These are phyloP conservation scores for Nothophoma quercina DNA, from an alignment of 2,329 filamentous ascomycete species.

Conservation along the genomic window DNA sequence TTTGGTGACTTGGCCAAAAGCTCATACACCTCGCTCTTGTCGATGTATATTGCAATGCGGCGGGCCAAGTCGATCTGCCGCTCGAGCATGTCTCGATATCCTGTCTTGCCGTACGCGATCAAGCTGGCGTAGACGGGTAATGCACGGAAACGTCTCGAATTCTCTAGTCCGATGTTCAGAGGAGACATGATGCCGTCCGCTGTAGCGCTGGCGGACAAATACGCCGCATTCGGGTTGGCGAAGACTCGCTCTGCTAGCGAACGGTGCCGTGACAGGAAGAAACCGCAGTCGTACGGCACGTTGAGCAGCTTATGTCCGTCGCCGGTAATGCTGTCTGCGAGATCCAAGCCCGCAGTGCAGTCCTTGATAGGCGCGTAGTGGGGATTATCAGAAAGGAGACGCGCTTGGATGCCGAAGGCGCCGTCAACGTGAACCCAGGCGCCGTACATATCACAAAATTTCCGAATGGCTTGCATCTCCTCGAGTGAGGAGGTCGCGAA, in stretches of 20 bases:
- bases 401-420: constrained; percentile 85
- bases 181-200: constrained; percentile 72
- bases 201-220: constrained; percentile 63
- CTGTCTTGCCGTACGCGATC: constrained; percentile 73
- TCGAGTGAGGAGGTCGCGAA: constrained; percentile 70
- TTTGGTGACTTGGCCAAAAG: constrained; percentile 63
- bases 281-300: constrained; percentile 91
- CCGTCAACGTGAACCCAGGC: constrained; percentile 93
- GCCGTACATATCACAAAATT: constrained; percentile 73
- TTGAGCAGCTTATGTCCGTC: constrained; percentile 95
- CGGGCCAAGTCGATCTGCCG: constrained; percentile 77
- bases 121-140: constrained; percentile 88
- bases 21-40: constrained; percentile 68
- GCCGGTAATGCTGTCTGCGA: constrained; percentile 86
- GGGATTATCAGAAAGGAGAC: constrained; percentile 64
- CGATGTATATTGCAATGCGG: constrained; percentile 69
- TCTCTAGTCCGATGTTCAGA: constrained; percentile 86
- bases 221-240: constrained; percentile 83
- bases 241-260: constrained; percentile 70
- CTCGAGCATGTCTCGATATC: constrained; percentile 73
- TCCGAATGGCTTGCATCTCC: constrained; percentile 69
- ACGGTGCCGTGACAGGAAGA: constrained; percentile 79
- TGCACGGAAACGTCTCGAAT: constrained; percentile 88
- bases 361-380: constrained; percentile 65
- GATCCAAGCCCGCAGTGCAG: constrained; percentile 70